phyloP scores from a whole-genome alignment of 2,329 filamentous ascomycete species.

The Endothia cerciana region DNA sequence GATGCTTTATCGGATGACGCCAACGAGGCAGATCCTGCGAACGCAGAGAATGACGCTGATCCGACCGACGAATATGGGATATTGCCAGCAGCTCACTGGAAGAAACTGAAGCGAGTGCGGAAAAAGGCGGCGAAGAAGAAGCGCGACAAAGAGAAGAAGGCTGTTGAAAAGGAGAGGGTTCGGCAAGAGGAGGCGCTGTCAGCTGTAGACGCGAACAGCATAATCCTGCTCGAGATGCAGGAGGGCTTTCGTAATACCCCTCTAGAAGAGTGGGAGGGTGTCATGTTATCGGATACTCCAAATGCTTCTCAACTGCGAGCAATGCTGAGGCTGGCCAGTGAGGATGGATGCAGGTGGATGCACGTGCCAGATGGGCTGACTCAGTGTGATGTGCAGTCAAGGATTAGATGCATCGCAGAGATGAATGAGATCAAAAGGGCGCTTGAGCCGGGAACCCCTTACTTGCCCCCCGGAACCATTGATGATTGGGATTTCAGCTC shows the following conservation, averaged over 20 bases:
- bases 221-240: background rate
- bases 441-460: background rate
- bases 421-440: background rate
- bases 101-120: background rate
- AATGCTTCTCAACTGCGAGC: background rate
- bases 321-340: background rate
- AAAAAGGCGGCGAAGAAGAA: background rate
- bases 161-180: background rate
- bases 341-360: background rate
- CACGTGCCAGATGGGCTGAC: background rate
- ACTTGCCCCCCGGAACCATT: background rate
- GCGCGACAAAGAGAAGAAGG: constrained; percentile 1
- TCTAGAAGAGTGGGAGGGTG: background rate
- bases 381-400: background rate
- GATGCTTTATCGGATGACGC: background rate
- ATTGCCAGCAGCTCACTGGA: background rate
- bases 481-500: background rate
- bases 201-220: background rate
- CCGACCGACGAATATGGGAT: too few relatives aligned
- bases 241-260: background rate
- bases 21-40: background rate
- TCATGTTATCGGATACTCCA: background rate
- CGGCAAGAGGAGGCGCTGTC: background rate
- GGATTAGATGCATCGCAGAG: background rate
- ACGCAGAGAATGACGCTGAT: background rate